Evolutionary conservation across 106 monocot species (phyloP), one percentile per base, ranked within the genome.

Genomic region (Dactylorhiza incarnata): DNA sequence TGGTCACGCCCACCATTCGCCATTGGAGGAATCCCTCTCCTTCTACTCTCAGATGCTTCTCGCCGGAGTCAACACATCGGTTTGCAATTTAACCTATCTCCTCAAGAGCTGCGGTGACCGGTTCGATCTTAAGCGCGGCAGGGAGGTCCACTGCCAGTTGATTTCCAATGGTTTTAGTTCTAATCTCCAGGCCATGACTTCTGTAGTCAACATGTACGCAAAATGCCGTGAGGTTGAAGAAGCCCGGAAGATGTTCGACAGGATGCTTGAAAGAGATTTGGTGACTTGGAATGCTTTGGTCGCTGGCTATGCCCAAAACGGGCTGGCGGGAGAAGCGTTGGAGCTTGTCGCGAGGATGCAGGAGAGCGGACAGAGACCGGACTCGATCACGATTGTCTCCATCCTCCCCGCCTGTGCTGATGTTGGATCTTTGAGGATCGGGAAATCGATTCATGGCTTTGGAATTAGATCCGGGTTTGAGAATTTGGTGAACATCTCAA

Each of bases 211-310:
- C 74, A 83, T 95, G 92, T 92, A 92, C 45, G 84, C 82, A 2
- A 95, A 95, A 48, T 95, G 92, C 56, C 20, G 87, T 48, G 20
- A 24, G 17, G 66, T 88, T 12, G 78, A 68, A 5, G 88, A 86
- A 7, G 90, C 86, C 0, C 52, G 77, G 43, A 85, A 83, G 74
- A 46, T 89, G 83, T 90, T 88, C 25, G 90, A 87, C 17, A 74
- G 77, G 84, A 96, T 93, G 84, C 75, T 80, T 24, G 70, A 49
- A 12, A 76, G 82, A 68, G 90, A 96, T 71, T 75, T 89, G 77
- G 89, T 93, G 12, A 66, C 90, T 53, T 96, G 95, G 95, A 96
- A 95, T 56, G 86, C 86, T 3, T 59, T 90, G 54, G 73, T 95
- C 20, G 76, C 91, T 14, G 89, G 88, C 14, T 90, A 84, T 47